Evolutionary conservation across 1,284 basidiomycete genomes (phyloP).

Genomic region (Malassezia globosa): DNA sequence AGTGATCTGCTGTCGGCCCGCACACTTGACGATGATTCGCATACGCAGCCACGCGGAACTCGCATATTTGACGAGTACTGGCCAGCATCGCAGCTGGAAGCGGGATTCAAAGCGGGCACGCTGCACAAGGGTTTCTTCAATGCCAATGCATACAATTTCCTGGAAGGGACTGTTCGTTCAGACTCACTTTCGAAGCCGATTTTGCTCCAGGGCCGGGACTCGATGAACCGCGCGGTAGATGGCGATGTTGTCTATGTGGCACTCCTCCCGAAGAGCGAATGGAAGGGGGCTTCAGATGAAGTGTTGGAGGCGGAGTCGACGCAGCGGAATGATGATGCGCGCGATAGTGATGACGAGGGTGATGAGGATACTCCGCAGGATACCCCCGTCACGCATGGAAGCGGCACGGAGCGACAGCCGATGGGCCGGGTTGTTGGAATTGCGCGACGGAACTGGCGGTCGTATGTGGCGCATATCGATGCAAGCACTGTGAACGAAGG

Average conservation of each 20-base stretch:
- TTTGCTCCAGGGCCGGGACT: conserved; percentile 72
- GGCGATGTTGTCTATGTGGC: conserved; percentile 88
- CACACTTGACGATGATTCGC: conserved; percentile 15
- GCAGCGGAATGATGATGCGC: conserved; percentile 78
- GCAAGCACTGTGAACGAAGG: conserved; percentile 65
- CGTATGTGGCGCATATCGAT: conserved; percentile 90
- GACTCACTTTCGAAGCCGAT: conserved; percentile 66
- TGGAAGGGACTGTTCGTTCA: conserved; percentile 72
- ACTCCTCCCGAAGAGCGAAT: conserved; percentile 73
- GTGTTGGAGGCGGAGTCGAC: conserved; percentile 72
- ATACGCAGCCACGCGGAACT: neutral
- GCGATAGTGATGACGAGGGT: conserved; percentile 35
- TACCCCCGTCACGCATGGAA: conserved; percentile 48
- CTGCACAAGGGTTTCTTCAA: conserved; percentile 88
- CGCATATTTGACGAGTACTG: conserved; percentile 59
- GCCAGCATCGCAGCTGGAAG: conserved; percentile 60
- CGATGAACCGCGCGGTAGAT: conserved; percentile 90
- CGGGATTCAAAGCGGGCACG: conserved; percentile 73
- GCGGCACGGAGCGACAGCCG: conserved; percentile 60
- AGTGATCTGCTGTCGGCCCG: conserved; percentile 39
- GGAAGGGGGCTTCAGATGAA: conserved; percentile 84
- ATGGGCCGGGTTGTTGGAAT: conserved; percentile 86
- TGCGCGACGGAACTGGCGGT: conserved; percentile 84
- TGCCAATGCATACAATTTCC: conserved; percentile 87
- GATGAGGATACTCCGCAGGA: conserved; percentile 49